A percentile compares a stretch with the other conserved stretches of the same genome.
These are phyloP conservation scores for Skeletonema marinoi DNA, from an alignment of 108 stramenopile species.

Conservation along the genomic window DNA sequence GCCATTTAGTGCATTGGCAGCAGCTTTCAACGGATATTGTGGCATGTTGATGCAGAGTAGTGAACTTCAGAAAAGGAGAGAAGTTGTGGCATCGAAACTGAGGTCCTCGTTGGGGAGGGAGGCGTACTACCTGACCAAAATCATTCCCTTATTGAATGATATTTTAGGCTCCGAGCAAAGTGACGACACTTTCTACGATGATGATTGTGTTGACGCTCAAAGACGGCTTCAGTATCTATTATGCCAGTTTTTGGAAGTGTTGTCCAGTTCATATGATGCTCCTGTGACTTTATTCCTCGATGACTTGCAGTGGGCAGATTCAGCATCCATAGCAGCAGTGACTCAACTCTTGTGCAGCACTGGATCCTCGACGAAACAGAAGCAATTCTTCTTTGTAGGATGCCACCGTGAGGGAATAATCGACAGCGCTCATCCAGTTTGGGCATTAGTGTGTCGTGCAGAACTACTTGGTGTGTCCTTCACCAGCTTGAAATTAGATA, in stretches of 20 bases:
- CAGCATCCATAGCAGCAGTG: constrained; percentile 6
- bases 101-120: too few relatives aligned
- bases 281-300: too few relatives aligned
- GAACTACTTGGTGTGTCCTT: not conserved
- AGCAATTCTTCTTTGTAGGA: constrained; percentile 4
- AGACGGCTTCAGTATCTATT: too few relatives aligned
- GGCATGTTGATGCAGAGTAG: too few relatives aligned
- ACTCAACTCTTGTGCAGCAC: not conserved
- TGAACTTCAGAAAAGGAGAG: too few relatives aligned
- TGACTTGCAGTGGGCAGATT: not conserved
- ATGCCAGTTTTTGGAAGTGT: too few relatives aligned
- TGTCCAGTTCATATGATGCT: too few relatives aligned
- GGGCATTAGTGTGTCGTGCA: not conserved
- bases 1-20: constrained; percentile 32
- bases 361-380: not conserved
- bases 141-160: too few relatives aligned
- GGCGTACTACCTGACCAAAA: too few relatives aligned
- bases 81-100: too few relatives aligned
- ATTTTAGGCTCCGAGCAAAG: too few relatives aligned
- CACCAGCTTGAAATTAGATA: not conserved
- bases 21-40: constrained; percentile 34
- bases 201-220: not conserved
- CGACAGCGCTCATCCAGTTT: not conserved
- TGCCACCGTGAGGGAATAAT: constrained; percentile 10
- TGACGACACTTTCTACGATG: not conserved